Base-by-base conservation (phyloP, 257 asterid genomes). In the Nicotiana tomentosiformis region DNA sequence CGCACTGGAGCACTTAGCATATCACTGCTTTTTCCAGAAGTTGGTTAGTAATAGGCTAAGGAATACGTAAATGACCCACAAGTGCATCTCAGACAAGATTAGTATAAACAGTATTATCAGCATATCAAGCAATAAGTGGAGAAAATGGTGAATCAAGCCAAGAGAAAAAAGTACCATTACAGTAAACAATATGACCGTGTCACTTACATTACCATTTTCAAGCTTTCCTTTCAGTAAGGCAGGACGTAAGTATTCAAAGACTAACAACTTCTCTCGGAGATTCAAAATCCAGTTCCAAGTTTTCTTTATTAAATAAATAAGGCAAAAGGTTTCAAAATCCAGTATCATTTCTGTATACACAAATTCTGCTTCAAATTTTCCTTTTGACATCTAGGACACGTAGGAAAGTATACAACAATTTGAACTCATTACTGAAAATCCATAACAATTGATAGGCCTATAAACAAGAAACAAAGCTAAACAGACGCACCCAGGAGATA, bases 1-100 rank as follows among this genome's bases (percentile, higher is more conserved):
- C 85, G 89, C 81, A 92, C 92, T 61, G 95, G 98, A 83, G 95
- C 91, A 81, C 87, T 93, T 91, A 96, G 78, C 66, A 86, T 91
- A 85, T 92, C 97, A 80, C 99, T 94, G 96, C 90, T 87, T 17
- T 61, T 51, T 77, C 8, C 14, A 86, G 72, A 30, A 82, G 76
- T 65, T 49, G 65, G 55, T 66, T 14, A 82, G 80, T 15, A 49
- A 61, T 8, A 51, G 26, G 80, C 15, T 74, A 26, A 74, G 26
- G 43, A 15, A 51, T 51, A 7, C 64, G 7, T 49, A 14, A n/a
- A 10, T 23, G 23, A 23, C 43, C 26, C 61, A 49, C 61, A 49
- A 49, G 39, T 15, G 26, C 16, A 2, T 49, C 43, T 49, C 43
- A 26, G 23, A 49, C 5, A 72, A 72, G 79, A 72, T 20, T 49